Evolutionary conservation across 2,329 filamentous ascomycete species (phyloP), one percentile per base, ranked within the genome.

Genomic region (Diatrype stigma): DNA sequence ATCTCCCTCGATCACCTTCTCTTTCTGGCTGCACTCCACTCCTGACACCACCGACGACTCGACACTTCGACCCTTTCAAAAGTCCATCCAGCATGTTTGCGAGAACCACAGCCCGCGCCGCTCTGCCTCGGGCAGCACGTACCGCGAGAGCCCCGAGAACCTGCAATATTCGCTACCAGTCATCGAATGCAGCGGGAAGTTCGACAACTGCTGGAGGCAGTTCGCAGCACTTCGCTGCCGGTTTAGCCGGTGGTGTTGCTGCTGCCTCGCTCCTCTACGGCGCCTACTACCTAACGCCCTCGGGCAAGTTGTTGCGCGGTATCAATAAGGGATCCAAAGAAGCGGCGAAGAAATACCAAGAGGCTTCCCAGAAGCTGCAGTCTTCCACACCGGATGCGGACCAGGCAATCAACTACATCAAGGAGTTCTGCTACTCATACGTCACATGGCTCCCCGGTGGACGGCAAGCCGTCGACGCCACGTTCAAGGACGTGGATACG

Each of bases 391-490:
- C 87, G 0, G 78, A 82, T 53, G 77, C 85, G 14, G 85, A 87
- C 55, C 78, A 88, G 66, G 85, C 86, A 1, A 72, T 89, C 37
- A 69, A 78, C 53, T 85, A 80, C 72, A 78, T 91, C 53, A 82
- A 83, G 61, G 73, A 82, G 51, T 83, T 85, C 12, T 81, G 82
- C 26, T 82, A 82, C 63, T 82, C 82, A 22, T 91, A 91, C 62
- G 85, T 86, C 2, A 74, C 73, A 2, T 89, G 86, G 75, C 80
- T 92, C 28, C 88, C 88, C 0, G 88, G 88, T 12, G 87, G 84
- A 2, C 79, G 79, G 28, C 70, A 75, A 45, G 89, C 87, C 60
- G 80, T 91, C 45, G 85, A 91, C 62, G 69, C 75, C 1, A 81
- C 80, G 0, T 92, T 91, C 68, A 74, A 86, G 22, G 87, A 90